Percentiles rank a stretch among this genome's conserved stretches.
These are phyloP conservation scores for Solanum chacoense DNA, from an alignment of 305 asterid genomes.

Conservation along the genomic window DNA sequence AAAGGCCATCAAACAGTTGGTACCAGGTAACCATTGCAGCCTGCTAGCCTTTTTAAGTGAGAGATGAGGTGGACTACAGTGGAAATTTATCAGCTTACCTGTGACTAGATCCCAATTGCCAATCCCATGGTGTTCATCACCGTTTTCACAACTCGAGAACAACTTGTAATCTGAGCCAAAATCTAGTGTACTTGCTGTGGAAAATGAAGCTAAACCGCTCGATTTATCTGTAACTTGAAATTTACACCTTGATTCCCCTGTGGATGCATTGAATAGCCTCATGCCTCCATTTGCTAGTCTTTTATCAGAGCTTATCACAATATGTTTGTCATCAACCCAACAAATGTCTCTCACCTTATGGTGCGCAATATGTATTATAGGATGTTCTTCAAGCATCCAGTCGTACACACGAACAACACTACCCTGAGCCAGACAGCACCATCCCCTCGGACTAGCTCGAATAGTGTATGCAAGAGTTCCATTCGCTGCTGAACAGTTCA, in stretches of 20 bases:
- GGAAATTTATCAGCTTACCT: conserved; percentile 45
- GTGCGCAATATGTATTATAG: conserved; percentile 21
- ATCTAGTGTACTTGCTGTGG: conserved; percentile 16
- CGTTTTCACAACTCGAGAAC: conserved; percentile 45
- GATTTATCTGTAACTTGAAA: not conserved
- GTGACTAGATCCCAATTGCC: conserved; percentile 54
- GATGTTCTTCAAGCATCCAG: conserved; percentile 81
- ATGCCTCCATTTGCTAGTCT: conserved; percentile 38
- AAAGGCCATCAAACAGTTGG: conserved; percentile 55
- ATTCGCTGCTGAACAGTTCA: not conserved
- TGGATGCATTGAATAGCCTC: not conserved
- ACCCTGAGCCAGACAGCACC: conserved; percentile 34
- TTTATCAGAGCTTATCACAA: not conserved
- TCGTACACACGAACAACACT: conserved; percentile 11
- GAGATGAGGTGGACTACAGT: not conserved
- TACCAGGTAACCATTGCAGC: conserved; percentile 61
- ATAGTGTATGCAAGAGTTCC: conserved; percentile 10
- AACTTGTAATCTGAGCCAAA: conserved; percentile 41
- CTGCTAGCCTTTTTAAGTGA: conserved; percentile 46
- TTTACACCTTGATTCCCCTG: not conserved
- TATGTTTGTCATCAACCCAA: conserved; percentile 22
- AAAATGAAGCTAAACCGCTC: not conserved
- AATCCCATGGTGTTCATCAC: not conserved
- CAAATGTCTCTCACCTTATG: conserved; percentile 7
- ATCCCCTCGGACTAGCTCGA: conserved; percentile 76